phyloP scores from a whole-genome alignment of 805 yeast genomes.

The Yarrowia alimentaria region DNA sequence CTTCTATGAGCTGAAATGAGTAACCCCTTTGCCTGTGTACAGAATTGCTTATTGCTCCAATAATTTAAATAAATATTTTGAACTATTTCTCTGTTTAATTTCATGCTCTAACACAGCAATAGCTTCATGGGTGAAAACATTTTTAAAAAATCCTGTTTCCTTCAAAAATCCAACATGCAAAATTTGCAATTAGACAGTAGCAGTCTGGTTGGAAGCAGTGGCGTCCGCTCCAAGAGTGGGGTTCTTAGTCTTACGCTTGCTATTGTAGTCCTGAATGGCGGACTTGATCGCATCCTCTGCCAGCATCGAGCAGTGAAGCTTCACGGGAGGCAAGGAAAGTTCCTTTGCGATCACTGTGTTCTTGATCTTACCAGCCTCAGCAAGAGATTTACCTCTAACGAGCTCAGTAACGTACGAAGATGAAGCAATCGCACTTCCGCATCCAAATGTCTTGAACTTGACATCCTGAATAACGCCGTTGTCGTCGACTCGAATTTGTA shows the following conservation, averaged over 20 bases:
- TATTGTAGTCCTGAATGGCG: conserved; percentile 90
- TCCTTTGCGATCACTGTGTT: conserved; percentile 95
- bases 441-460: conserved; percentile 98
- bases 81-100: too few relatives aligned
- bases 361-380: conserved; percentile 89
- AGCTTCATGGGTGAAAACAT: too few relatives aligned
- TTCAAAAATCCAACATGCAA: too few relatives aligned
- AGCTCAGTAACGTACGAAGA: conserved; percentile 93
- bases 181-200: conserved; percentile 28
- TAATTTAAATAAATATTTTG: too few relatives aligned
- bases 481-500: conserved; percentile 90
- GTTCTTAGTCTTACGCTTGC: conserved; percentile 59
- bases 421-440: conserved; percentile 97
- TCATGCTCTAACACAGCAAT: too few relatives aligned
- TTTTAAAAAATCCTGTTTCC: too few relatives aligned
- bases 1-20: too few relatives aligned
- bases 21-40: too few relatives aligned
- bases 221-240: conserved; percentile 65
- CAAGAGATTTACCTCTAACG: conserved; percentile 90
- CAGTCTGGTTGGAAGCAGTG: conserved; percentile 31
- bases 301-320: conserved; percentile 95
- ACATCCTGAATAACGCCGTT: conserved; percentile 93
- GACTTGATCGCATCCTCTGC: conserved; percentile 98
- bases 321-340: conserved; percentile 92
- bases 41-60: too few relatives aligned